A percentile compares a stretch with the other conserved stretches of the same genome.
phyloP scores from a whole-genome alignment of 345 rosid genomes.

The Bruguiera gymnorhiza region DNA sequence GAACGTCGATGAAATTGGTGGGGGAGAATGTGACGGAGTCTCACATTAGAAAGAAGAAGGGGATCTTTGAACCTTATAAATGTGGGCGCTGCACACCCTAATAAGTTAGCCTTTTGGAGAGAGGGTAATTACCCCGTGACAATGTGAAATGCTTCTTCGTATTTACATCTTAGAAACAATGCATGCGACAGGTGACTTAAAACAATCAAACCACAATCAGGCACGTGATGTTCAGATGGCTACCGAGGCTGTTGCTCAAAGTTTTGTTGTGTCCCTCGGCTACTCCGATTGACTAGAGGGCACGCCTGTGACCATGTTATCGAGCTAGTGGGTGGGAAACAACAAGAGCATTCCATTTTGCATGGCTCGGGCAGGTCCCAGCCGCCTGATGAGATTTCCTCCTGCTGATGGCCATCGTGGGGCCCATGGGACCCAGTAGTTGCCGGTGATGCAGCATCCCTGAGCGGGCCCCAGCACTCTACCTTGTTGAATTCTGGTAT shows the following conservation, averaged over 20 bases:
- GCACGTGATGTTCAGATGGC: not conserved
- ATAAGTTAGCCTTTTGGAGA: too few species aligned
- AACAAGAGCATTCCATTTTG: constrained; percentile 45
- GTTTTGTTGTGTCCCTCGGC: constrained; percentile 7
- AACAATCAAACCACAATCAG: not conserved
- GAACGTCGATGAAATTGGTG: too few species aligned
- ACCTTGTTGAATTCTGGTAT: constrained; percentile 66
- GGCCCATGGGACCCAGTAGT: too few species aligned
- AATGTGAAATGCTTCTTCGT: not conserved
- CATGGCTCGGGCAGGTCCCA: constrained; percentile 45
- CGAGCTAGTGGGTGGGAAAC: constrained; percentile 53
- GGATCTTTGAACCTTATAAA: too few species aligned
- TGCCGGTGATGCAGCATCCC: constrained; percentile 39
- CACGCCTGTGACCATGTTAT: constrained; percentile 44
- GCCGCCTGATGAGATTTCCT: constrained; percentile 22
- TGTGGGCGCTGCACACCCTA: too few species aligned
- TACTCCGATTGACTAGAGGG: constrained; percentile 11
- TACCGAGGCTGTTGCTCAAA: constrained; percentile 13
- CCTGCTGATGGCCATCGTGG: constrained; percentile 9
- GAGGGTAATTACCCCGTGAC: too few species aligned
- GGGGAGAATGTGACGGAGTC: too few species aligned
- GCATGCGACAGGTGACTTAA: constrained; percentile 27
- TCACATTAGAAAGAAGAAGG: too few species aligned
- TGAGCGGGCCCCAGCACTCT: constrained; percentile 84
- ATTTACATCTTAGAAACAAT: too few species aligned